These are phyloP conservation scores for Thymus quinquecostatus DNA, from an alignment of 257 asterid species.

Conservation along the genomic window DNA sequence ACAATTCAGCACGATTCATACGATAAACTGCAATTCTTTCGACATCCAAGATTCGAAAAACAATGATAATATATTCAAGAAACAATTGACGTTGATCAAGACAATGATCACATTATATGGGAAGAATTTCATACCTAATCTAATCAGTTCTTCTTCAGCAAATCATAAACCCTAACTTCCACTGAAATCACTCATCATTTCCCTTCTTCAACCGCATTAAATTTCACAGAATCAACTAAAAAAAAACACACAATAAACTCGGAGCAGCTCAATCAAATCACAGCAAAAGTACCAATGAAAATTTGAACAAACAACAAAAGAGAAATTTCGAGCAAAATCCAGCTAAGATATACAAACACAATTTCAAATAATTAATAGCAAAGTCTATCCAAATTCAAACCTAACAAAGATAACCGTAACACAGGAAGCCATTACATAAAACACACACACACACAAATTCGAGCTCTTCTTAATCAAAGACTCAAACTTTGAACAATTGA, in stretches of 20 bases:
- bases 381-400: background rate
- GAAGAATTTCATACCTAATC: background rate
- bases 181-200: background rate
- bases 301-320: too few species aligned
- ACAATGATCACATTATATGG: slow-evolving; percentile 8
- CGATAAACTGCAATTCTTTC: background rate
- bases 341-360: background rate
- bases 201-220: background rate
- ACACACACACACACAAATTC: background rate
- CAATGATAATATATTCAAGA: background rate
- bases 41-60: background rate
- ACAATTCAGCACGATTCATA: background rate
- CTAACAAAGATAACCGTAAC: background rate
- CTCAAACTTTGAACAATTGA: slow-evolving; percentile 11
- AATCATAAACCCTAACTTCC: background rate
- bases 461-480: slow-evolving; percentile 22
- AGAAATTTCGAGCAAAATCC: background rate
- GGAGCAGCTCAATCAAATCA: slow-evolving; percentile 15
- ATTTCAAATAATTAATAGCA: background rate
- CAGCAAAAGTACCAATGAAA: background rate
- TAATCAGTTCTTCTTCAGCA: background rate
- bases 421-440: background rate
- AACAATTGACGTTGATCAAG: background rate
- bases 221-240: background rate
- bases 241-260: background rate